phyloP scores from a whole-genome alignment of 139 green algal species.

The Closterium sp. region DNA sequence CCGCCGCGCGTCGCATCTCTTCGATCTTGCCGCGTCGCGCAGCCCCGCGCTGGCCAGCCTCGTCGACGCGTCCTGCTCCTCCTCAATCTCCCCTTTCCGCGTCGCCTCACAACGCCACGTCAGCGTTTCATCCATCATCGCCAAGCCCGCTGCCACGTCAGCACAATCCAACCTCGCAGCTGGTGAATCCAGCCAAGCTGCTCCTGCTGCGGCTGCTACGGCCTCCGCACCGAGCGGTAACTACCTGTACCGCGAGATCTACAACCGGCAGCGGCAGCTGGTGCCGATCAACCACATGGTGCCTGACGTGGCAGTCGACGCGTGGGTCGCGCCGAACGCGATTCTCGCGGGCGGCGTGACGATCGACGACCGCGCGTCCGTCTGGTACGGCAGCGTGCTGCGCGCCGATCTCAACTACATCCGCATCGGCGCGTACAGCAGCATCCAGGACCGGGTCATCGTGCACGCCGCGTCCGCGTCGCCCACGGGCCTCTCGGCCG shows the following conservation, averaged over 20 bases:
- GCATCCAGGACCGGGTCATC: slow-evolving; percentile 85
- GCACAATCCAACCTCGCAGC: too few relatives aligned
- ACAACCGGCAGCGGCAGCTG: slow-evolving; percentile 40
- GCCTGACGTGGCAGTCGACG: slow-evolving; percentile 43
- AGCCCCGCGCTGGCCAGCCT: background rate
- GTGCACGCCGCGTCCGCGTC: slow-evolving; percentile 79
- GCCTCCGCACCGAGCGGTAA: background rate
- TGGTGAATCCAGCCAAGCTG: too few relatives aligned
- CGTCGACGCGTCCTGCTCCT: background rate
- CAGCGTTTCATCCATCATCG: too few relatives aligned
- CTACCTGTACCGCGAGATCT: slow-evolving; percentile 31
- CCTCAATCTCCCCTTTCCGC: background rate
- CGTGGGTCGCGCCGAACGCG: slow-evolving; percentile 80
- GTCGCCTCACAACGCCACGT: background rate
- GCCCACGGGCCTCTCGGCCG: slow-evolving; percentile 29
- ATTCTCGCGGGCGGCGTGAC: slow-evolving; percentile 88
- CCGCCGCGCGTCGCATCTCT: background rate
- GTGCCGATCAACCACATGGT: slow-evolving; percentile 44
- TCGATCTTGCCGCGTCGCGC: background rate
- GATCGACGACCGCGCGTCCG: slow-evolving; percentile 70
- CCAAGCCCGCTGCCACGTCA: too few relatives aligned
- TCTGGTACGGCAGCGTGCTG: slow-evolving; percentile 90
- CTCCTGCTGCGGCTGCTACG: background rate
- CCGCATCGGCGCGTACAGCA: slow-evolving; percentile 75
- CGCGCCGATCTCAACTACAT: slow-evolving; percentile 91